phyloP scores from a whole-genome alignment of 2,329 filamentous ascomycete genomes.

The Cladophialophora immunda region DNA sequence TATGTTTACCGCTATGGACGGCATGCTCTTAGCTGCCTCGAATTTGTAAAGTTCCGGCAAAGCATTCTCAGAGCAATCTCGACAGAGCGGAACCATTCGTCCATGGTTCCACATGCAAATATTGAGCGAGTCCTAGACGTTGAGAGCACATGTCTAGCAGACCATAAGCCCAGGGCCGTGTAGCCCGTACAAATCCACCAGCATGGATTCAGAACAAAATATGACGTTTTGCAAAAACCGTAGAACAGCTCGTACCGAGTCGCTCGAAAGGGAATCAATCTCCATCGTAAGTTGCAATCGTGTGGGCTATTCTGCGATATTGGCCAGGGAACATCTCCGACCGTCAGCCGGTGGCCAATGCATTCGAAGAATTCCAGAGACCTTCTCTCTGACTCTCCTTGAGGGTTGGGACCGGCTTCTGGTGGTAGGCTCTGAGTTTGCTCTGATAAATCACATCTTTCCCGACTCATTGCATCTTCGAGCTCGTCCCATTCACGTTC shows the following conservation, averaged over 20 bases:
- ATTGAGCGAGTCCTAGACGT: background rate
- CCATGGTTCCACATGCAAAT: background rate
- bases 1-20: background rate
- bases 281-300: background rate
- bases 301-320: background rate
- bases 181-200: background rate
- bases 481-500: background rate
- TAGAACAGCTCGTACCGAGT: background rate
- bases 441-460: background rate
- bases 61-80: background rate
- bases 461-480: background rate
- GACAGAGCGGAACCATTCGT: background rate
- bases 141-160: background rate
- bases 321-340: background rate
- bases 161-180: background rate
- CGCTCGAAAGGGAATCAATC: background rate
- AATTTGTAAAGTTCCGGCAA: background rate
- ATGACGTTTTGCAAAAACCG: background rate
- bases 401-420: background rate
- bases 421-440: background rate
- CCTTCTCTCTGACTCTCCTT: background rate
- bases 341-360: background rate
- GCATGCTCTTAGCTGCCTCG: background rate
- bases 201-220: background rate
- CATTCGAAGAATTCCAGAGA: slow-evolving; percentile 3